Evolutionary conservation across 305 asterid species (phyloP).

Genomic region (Fraxinus sp.): DNA sequence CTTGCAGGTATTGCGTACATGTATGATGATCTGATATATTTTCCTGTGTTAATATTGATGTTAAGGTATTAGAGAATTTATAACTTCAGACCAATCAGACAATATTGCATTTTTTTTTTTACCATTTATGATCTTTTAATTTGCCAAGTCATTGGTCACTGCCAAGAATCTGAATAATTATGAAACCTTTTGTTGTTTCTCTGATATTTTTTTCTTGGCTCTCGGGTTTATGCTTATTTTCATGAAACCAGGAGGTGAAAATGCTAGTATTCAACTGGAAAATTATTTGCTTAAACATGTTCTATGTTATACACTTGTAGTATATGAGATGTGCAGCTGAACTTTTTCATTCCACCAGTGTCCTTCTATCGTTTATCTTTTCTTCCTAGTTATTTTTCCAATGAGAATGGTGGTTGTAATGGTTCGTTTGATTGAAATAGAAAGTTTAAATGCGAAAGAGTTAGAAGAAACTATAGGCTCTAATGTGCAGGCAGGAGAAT

Average conservation of each 20-base stretch:
- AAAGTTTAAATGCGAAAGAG: neutral
- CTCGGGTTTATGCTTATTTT: neutral
- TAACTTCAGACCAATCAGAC: neutral
- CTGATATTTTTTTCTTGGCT: neutral
- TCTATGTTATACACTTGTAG: neutral
- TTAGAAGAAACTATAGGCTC: neutral
- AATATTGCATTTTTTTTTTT: neutral
- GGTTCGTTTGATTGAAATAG: constrained; percentile 2
- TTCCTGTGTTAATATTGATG: constrained; percentile 15
- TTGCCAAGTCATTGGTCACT: neutral
- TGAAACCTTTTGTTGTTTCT: neutral
- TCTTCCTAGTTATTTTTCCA: neutral
- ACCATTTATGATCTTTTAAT: neutral
- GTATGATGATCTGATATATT: constrained; percentile 16
- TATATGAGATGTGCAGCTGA: constrained; percentile 4
- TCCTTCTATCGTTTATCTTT: neutral
- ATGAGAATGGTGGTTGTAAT: constrained; percentile 4
- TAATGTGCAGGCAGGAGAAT: neutral
- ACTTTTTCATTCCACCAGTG: neutral
- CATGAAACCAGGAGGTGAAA: constrained; percentile 12
- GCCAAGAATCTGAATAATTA: neutral
- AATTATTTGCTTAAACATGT: constrained; percentile 16
- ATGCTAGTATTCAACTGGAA: neutral
- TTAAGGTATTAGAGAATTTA: neutral
- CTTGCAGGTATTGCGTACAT: constrained; percentile 61